Conservation (phyloP, 2,329 filamentous ascomycete species). For the Pseudogymnoascus sp. region DNA sequence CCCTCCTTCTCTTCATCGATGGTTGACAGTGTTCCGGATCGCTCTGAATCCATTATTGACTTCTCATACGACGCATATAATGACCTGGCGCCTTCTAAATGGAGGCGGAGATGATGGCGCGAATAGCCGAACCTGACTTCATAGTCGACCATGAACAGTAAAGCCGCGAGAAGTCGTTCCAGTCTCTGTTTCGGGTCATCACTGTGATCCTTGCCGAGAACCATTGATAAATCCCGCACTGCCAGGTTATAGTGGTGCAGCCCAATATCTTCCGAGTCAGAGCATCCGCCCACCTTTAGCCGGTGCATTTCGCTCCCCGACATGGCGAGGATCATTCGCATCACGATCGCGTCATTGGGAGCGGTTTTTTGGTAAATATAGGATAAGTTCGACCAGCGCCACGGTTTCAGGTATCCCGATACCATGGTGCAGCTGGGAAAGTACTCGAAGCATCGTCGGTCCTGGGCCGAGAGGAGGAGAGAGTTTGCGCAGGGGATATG, state of each 20-base stretch:
- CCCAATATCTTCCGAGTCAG: not conserved
- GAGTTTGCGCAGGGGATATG: conserved; percentile 29
- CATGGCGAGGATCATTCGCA: conserved; percentile 34
- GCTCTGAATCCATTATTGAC: not conserved
- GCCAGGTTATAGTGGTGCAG: conserved; percentile 1
- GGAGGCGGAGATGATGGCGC: not conserved
- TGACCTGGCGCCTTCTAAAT: not conserved
- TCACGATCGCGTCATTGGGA: conserved; percentile 30
- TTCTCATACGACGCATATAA: not conserved
- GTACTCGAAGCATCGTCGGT: conserved; percentile 30
- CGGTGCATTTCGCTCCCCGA: conserved; percentile 32
- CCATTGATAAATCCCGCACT: not conserved
- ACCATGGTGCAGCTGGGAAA: conserved; percentile 30
- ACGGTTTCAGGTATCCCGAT: conserved; percentile 32
- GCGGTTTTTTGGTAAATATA: conserved; percentile 32
- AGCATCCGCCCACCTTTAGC: not conserved
- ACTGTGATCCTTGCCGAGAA: not conserved
- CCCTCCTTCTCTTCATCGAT: not conserved
- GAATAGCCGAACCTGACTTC: not conserved
- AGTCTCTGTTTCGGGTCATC: conserved; percentile 10
- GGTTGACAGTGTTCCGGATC: not conserved
- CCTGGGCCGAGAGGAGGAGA: conserved; percentile 29
- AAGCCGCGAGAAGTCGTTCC: not conserved
- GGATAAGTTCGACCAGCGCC: conserved; percentile 32
- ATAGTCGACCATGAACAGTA: not conserved